Evolutionary conservation across 306 rosid species (phyloP), one percentile per base, ranked within the genome.

Genomic region (Rosa persica): DNA sequence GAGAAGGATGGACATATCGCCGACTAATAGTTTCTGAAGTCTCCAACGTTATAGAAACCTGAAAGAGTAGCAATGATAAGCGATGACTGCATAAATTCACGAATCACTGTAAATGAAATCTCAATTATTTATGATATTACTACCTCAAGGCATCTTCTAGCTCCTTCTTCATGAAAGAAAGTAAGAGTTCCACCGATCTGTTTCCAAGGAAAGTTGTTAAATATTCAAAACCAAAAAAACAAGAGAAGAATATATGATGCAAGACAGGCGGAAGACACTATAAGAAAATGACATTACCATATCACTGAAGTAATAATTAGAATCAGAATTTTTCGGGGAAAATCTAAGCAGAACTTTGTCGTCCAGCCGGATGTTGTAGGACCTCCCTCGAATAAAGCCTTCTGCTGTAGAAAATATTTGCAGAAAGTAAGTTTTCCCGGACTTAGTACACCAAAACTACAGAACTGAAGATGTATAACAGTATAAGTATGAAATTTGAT

Each of bases 131-230:
- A 73, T 72, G 67, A 76, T 73, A 79, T 80, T 47, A 75, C 83
- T 88, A 96, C 99, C 99, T 96, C 99, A 67, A 96, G 99, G 89
- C 98, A 96, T 82, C 94, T 93, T 86, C 97, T 88, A 65, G 92
- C 84, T 83, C 94, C 93, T 85, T 84, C 91, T 85, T 88, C 94
- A 70, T 89, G 99, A 78, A 96, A 96, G 89, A 93, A 93, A 44
- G 94, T 90, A 75, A 96, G 97, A 78, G 98, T 96, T 49, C 99
- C 99, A 70, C 99, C 99, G 42, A 96, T 96, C 99, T 96, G 88
- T 76, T 57, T 75, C 13, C 60, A 62, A 11, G 47, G 48, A 44
- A 39, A 61, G 12, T 15, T 49, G 52, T 40, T 22, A 58, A 40
- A 60, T 4, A n/a, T 19, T 75, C 52, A 65, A 19, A 27, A 64